Evolutionary conservation across 1,139 yeast species (phyloP).

Genomic region (Zygosaccharomyces pseudobailii): DNA sequence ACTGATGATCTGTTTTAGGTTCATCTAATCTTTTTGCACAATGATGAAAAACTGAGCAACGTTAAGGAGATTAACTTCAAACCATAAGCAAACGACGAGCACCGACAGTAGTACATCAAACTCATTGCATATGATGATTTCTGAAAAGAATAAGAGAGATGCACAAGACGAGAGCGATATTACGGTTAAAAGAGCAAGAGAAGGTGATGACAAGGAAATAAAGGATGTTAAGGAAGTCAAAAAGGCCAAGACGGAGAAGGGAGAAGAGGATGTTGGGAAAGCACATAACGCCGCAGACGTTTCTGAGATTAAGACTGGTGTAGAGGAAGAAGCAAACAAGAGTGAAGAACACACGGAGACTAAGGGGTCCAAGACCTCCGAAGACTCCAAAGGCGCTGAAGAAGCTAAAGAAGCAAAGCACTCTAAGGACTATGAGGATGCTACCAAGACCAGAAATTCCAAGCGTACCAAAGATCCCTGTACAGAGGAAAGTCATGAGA

Average conservation of each 20-base stretch:
- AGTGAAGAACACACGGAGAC: neutral
- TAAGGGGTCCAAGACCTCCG: neutral
- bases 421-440: no score
- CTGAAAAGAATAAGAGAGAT: neutral
- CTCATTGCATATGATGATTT: neutral
- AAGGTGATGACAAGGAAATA: constrained; percentile 7
- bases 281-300: constrained; percentile 3
- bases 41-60: neutral
- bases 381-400: neutral
- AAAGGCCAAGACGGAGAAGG: constrained; percentile 9
- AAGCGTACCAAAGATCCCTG: neutral
- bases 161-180: neutral
- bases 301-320: constrained; percentile 5
- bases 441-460: neutral
- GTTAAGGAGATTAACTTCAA: neutral
- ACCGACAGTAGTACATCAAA: neutral
- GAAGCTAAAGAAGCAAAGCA: neutral
- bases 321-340: constrained; percentile 1
- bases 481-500: no score
- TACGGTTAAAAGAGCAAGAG: constrained; percentile 11
- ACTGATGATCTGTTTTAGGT: neutral
- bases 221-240: constrained; percentile 6
- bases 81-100: neutral
- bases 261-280: constrained; percentile 7
- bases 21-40: neutral